Conservation (phyloP, 371 early-diverging fungal species). For the Haplosporangium sp. region DNA sequence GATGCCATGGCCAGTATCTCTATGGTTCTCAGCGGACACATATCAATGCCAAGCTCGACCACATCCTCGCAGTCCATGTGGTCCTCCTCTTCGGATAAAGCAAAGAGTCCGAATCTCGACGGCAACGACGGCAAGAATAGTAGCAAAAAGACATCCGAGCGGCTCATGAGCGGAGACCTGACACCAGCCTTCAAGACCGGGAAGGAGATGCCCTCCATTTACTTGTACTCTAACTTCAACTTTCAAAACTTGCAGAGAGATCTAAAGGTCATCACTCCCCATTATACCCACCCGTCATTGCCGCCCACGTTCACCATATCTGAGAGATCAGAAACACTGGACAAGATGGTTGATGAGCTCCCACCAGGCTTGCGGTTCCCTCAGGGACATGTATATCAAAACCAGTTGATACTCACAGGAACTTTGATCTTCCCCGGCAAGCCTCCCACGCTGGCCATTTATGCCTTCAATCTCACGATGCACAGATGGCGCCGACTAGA, state of each 20-base stretch:
- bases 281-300: slow-evolving; percentile 28
- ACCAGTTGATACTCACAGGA: slow-evolving; percentile 62
- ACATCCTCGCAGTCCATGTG: slow-evolving; percentile 14
- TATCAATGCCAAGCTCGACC: slow-evolving; percentile 40
- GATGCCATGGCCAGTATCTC: slow-evolving; percentile 52
- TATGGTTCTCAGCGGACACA: slow-evolving; percentile 36
- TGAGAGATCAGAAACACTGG: slow-evolving; percentile 35
- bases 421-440: slow-evolving; percentile 59
- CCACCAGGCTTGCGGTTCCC: slow-evolving; percentile 58
- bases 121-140: slow-evolving; percentile 6
- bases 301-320: slow-evolving; percentile 31
- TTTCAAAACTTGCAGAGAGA: slow-evolving; percentile 61
- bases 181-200: slow-evolving; percentile 45
- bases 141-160: slow-evolving; percentile 35
- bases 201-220: slow-evolving; percentile 34
- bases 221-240: slow-evolving; percentile 69
- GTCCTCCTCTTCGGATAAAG: background rate
- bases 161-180: slow-evolving; percentile 40
- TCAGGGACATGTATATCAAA: slow-evolving; percentile 56
- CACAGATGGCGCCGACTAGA: slow-evolving; percentile 57
- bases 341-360: slow-evolving; percentile 43
- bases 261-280: slow-evolving; percentile 43
- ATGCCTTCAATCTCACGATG: slow-evolving; percentile 55
- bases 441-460: slow-evolving; percentile 59
- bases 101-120: background rate